phyloP scores from a whole-genome alignment of 2,329 filamentous ascomycete genomes.

The Phialemoniopsis sp. region DNA sequence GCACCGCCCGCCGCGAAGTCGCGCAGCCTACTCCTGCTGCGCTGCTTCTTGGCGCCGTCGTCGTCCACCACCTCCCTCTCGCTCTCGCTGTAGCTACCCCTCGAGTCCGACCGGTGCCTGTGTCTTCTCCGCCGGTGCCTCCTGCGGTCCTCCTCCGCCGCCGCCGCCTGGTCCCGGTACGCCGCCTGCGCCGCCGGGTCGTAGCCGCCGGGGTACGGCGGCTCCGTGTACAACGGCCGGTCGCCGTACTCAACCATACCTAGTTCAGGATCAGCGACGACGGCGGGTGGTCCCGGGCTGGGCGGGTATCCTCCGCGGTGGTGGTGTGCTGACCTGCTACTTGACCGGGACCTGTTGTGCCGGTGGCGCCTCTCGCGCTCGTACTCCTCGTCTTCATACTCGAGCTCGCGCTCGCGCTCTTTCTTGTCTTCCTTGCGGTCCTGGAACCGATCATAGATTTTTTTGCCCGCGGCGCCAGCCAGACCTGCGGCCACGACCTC shows the following conservation, averaged over 20 bases:
- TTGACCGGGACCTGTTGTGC: conserved; percentile 11
- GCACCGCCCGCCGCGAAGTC: conserved; percentile 51
- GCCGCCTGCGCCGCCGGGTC: conserved; percentile 33
- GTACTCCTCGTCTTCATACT: conserved; percentile 21
- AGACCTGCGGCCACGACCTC: conserved; percentile 58
- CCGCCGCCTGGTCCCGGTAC: not conserved
- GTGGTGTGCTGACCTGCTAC: conserved; percentile 19
- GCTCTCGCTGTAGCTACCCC: conserved; percentile 22
- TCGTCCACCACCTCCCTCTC: conserved; percentile 16
- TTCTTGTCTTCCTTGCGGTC: conserved; percentile 52
- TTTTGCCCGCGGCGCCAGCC: conserved; percentile 56
- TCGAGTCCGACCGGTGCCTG: conserved; percentile 26
- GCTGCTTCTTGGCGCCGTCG: conserved; percentile 29
- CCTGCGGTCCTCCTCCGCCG: conserved; percentile 11
- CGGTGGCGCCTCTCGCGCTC: conserved; percentile 23
- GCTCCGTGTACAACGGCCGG: conserved; percentile 44
- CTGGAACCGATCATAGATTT: conserved; percentile 56
- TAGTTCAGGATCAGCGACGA: conserved; percentile 57
- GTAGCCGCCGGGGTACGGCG: conserved; percentile 31
- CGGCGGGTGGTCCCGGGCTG: conserved; percentile 34
- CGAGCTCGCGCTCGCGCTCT: conserved; percentile 24
- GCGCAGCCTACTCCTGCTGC: conserved; percentile 50
- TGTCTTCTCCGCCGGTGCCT: conserved; percentile 31
- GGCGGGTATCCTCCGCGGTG: conserved; percentile 28
- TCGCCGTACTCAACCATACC: conserved; percentile 65